These are phyloP conservation scores for Hemerocallis citrina DNA, from an alignment of 106 monocot genomes.

Conservation along the genomic window DNA sequence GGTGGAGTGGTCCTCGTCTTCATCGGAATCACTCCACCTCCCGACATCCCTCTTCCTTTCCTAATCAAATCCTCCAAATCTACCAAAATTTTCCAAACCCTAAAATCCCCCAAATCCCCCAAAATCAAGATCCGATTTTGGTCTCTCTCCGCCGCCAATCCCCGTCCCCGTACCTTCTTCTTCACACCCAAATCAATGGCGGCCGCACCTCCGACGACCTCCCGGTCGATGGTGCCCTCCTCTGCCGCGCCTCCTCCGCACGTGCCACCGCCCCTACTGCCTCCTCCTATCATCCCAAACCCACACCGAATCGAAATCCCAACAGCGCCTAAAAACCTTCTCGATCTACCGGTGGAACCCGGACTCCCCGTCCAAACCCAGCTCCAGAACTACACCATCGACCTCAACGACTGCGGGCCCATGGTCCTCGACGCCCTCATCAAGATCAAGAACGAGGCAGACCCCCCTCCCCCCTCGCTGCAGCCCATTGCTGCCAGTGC, in stretches of 20 bases:
- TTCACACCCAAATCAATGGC: too few relatives aligned
- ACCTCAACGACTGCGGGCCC: conserved; percentile 79
- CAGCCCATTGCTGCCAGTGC: too few relatives aligned
- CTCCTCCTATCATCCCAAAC: conserved; percentile 27
- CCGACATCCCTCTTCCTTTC: too few relatives aligned
- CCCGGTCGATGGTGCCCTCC: not conserved
- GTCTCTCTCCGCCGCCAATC: too few relatives aligned
- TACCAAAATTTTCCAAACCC: too few relatives aligned
- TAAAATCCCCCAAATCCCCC: too few relatives aligned
- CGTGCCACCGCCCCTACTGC: conserved; percentile 2
- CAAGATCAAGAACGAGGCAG: conserved; percentile 95
- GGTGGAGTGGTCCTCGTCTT: too few relatives aligned
- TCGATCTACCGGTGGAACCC: conserved; percentile 94
- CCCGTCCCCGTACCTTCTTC: too few relatives aligned
- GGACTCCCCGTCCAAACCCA: conserved; percentile 47
- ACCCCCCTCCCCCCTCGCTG: conserved; percentile 73
- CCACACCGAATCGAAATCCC: conserved; percentile 12
- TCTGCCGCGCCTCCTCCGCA: not conserved
- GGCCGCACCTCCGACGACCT: too few relatives aligned
- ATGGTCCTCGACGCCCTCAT: conserved; percentile 95
- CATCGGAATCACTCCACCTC: too few relatives aligned
- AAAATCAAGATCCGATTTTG: too few relatives aligned
- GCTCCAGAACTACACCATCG: conserved; percentile 61
- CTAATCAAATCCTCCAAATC: too few relatives aligned
- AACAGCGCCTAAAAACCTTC: conserved; percentile 46